A percentile compares a stretch with the other conserved stretches of the same genome.
Conservation (phyloP, 108 stramenopile species). For the Cyclostephanos invisitatus region DNA sequence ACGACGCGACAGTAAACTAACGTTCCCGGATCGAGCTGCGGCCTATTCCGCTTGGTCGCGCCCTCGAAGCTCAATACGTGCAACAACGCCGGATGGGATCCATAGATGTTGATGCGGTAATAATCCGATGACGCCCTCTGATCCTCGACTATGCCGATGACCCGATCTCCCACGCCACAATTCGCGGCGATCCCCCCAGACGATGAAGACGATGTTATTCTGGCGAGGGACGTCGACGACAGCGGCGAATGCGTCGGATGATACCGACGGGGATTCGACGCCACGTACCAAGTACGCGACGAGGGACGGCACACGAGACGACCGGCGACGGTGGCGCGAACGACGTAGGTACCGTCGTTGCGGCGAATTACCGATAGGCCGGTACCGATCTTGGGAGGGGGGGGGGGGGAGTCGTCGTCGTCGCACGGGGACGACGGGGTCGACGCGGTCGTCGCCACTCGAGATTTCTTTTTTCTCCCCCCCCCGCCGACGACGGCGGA, state of each 20-base stretch:
- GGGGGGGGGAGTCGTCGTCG: neutral
- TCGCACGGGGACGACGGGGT: neutral
- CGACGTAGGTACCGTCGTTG: neutral
- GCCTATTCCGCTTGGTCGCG: conserved; percentile 84
- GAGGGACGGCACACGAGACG: conserved; percentile 36
- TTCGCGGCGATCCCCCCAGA: neutral
- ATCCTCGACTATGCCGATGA: conserved; percentile 84
- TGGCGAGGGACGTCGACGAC: conserved; percentile 1
- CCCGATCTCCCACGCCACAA: conserved; percentile 64
- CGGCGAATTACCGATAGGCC: conserved; percentile 21
- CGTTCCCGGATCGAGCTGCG: conserved; percentile 61
- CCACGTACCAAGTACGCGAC: conserved; percentile 38
- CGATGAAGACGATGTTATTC: neutral
- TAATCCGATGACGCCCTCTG: conserved; percentile 72
- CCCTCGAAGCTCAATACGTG: conserved; percentile 75
- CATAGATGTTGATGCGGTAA: conserved; percentile 79
- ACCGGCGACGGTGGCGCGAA: conserved; percentile 44
- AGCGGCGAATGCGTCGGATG: conserved; percentile 28
- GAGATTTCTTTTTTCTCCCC: conserved; percentile 30
- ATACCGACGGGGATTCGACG: conserved; percentile 43
- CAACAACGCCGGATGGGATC: conserved; percentile 65
- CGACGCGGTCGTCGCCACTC: neutral
- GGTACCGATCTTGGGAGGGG: conserved; percentile 35
- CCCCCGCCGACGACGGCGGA: neutral
- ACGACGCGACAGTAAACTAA: conserved; percentile 75